phyloP scores from a whole-genome alignment of 2,329 filamentous ascomycete genomes.

The Malbranchea zuffiana region DNA sequence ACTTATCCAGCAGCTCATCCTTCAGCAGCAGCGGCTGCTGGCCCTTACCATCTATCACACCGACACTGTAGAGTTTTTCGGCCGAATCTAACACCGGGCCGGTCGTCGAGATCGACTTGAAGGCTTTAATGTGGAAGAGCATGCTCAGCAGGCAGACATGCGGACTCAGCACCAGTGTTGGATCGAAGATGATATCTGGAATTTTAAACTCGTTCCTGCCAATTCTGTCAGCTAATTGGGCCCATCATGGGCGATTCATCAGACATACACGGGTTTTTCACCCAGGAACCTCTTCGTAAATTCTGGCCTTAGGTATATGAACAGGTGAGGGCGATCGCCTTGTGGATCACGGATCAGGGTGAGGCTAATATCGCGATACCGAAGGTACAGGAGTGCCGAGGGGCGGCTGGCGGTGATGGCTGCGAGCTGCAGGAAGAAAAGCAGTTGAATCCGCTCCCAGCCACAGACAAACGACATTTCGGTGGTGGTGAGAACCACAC shows the following conservation, averaged over 20 bases:
- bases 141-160: constrained; percentile 24
- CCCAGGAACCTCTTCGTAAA: constrained; percentile 21
- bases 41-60: constrained; percentile 23
- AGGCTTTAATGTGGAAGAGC: constrained; percentile 25
- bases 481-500: constrained; percentile 22
- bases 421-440: constrained; percentile 21
- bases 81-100: constrained; percentile 23
- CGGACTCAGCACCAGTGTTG: constrained; percentile 25
- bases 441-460: constrained; percentile 20
- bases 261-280: constrained; percentile 13
- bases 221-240: constrained; percentile 5
- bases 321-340: constrained; percentile 13
- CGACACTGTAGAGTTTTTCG: constrained; percentile 28
- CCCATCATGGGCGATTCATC: background rate
- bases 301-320: constrained; percentile 18
- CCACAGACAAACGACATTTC: constrained; percentile 24
- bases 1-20: constrained; percentile 24
- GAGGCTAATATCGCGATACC: constrained; percentile 19
- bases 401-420: constrained; percentile 20
- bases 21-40: constrained; percentile 26
- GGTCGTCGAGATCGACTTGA: constrained; percentile 20
- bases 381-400: constrained; percentile 17
- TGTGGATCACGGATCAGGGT: constrained; percentile 22
- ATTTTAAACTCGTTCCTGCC: constrained; percentile 23
- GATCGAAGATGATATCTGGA: constrained; percentile 24